Evolutionary conservation across 768 basidiomycete species (phyloP).

Genomic region (Hirschioporus abietinus): DNA sequence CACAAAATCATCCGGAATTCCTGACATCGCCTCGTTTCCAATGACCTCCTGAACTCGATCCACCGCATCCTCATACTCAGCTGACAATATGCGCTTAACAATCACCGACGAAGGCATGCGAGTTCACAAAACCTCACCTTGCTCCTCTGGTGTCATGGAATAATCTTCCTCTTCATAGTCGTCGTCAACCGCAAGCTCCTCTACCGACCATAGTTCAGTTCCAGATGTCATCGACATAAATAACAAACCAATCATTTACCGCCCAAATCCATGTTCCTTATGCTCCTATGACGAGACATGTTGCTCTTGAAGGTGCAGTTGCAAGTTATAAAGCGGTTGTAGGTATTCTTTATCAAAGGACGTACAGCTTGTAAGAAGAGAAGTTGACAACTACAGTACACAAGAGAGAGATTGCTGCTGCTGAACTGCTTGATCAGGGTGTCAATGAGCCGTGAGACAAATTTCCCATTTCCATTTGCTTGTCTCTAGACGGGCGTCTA

Average conservation of each 20-base stretch:
- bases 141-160: slow-evolving; percentile 77
- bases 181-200: slow-evolving; percentile 80
- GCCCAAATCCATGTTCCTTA: slow-evolving; percentile 79
- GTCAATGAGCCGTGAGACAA: neutral
- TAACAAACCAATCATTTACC: slow-evolving; percentile 32
- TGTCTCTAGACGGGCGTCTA: neutral
- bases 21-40: slow-evolving; percentile 58
- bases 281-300: slow-evolving; percentile 91
- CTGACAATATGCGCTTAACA: slow-evolving; percentile 34
- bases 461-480: neutral
- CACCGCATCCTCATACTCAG: slow-evolving; percentile 62
- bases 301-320: slow-evolving; percentile 7
- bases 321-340: neutral
- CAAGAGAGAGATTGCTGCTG: neutral
- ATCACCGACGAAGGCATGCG: slow-evolving; percentile 13
- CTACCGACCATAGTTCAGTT: slow-evolving; percentile 32
- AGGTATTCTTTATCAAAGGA: neutral
- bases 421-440: slow-evolving; percentile 1
- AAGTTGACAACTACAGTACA: slow-evolving; percentile 9
- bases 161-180: slow-evolving; percentile 75
- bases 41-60: slow-evolving; percentile 63
- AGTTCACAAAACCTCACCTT: slow-evolving; percentile 42
- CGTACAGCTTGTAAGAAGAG: slow-evolving; percentile 2
- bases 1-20: slow-evolving; percentile 69
- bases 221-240: slow-evolving; percentile 8